Evolutionary conservation across 108 stramenopile species (phyloP), one percentile per base, ranked within the genome.

Genomic region (Epipyxis sp.): DNA sequence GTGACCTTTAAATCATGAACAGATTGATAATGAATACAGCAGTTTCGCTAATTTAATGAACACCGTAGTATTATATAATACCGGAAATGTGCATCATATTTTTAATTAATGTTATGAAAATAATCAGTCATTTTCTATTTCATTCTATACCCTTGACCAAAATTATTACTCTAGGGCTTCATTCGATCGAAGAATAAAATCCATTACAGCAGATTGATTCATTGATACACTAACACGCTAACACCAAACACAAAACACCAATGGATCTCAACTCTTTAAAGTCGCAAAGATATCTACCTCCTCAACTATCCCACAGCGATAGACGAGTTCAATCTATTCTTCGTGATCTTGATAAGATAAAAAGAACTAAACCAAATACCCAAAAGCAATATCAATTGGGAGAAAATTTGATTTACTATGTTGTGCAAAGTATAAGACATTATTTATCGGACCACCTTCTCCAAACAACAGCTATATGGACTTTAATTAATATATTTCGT

Each of bases 341-440:
- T 35, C 61, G 61, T 65, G 61, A 65, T 65, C 25, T 65, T 10
- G 61, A 65, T 3, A 65, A 65, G 34, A 65, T 65, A 3, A 65
- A 65, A 37, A 65, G 34, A 13, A 35, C 13, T 37, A 65, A 65
- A 37, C 16, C 16, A 25, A 20, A 50, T 13, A 13, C 46, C 6
- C 20, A 65, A 65, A 65, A 65, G 61, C 25, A 13, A 65, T 32
- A 35, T 32, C 27, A 25, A 65, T 37, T 16, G 25, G 16, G 61
- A 32, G 61, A 65, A 25, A 16, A 35, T 29, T 65, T 65, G 25
- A 65, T 65, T 32, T 37, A 65, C 34, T 65, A 65, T 32, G 34
- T 65, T 65, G 61, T 37, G 6, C 61, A 65, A 6, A 35, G 61
- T 65, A 16, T 65, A 35, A 16, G 61, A 13, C 20, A 65, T 16